Base-by-base conservation (phyloP, 1,284 basidiomycete species). In the Marasmius tenuissimus region DNA sequence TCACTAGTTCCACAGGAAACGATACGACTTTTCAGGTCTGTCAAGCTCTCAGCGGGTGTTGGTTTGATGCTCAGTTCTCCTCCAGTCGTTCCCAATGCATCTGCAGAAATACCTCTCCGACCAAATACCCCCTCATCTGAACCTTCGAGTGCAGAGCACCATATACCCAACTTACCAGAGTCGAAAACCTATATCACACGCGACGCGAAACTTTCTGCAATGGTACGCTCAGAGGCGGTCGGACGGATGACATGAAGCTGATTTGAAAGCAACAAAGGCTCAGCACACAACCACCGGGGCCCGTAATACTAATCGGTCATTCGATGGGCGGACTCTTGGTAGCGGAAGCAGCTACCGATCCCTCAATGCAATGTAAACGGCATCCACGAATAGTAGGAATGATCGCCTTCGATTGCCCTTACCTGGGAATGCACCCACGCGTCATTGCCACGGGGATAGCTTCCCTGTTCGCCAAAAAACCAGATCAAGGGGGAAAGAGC, bases 271-370 rank as follows among this genome's bases (percentile, higher is more conserved):
- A 56, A 42, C 27, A 49, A 47, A 85, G 83, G 84, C 75, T 86
- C 5, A 68, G 72, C 22, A 85, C 80, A 1, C 82, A 85, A 67
- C 80, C 82, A 37, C 74, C 78, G 9, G 84, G 84, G 1, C 81
- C 78, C 39, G 81, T 85, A 8, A 84, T 86, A 58, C 73, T 86
- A 1, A 53, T 84, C 1, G 84, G 79, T 0, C 85, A 86, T 68
- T 85, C 84, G 2, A 84, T 86, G 83, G 84, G 84, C 12, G 84
- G 84, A 4, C 74, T 85, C 7, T 74, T 86, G 1, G 83, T 81
- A 4, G 83, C 83, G 4, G 83, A 85, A 52, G 84, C 83, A 2
- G 83, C 81, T 0, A 81, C 77, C 0, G 71, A 79, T 64, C 58
- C 69, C 10, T 79, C 76, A 63, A 69, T 59, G 33, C 64, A 35